Evolutionary conservation across 192 early-diverging fungal genomes (phyloP), one percentile per base, ranked within the genome.

Genomic region (Coemansia brasiliensis): DNA sequence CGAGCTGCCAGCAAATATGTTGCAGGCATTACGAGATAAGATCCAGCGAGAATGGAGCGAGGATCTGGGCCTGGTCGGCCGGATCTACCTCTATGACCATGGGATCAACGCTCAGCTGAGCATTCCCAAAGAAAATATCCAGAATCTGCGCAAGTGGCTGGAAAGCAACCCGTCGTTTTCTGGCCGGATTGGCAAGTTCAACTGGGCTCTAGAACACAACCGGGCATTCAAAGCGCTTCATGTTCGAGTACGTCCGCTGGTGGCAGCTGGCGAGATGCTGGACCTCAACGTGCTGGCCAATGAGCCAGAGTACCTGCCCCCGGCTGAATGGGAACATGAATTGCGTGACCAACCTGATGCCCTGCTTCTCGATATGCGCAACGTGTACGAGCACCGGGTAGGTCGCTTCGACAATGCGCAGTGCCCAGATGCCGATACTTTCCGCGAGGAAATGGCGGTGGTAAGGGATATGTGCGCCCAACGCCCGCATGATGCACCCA

Each of bases 81-180:
- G 90, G 12, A 87, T 92, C 39, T 92, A 92, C 63, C 66, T 92
- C 16, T 83, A 84, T 16, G 61, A 75, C 4, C 85, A 92, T 68
- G 90, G 90, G 0, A 86, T 92, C 72, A 92, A 92, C 63, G 88
- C 87, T n/a, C 90, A 92, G 69, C 75, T 90, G 10, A 84, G 86
- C 41, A 84, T 86, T 46, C 88, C 88, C 41, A 59, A 67, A 18
- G 66, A 76, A 9, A 74, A 81, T 17, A 60, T 84, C 4, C 65
- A 51, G 2, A 22, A 48, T 2, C 65, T 92, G 29, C 83, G 83
- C 39, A 20, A 57, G n/a, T 89, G 84, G 71, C 79, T 83, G 15
- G 67, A 79, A 52, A 5, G 52, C 2, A 42, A 67, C 63, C 18
- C 73, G 11, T 57, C 70, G 42, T 67, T 59, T 32, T 63, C 37